Evolutionary conservation across 495 filamentous ascomycete genomes (phyloP).

Genomic region (Penicillium crystallinum): DNA sequence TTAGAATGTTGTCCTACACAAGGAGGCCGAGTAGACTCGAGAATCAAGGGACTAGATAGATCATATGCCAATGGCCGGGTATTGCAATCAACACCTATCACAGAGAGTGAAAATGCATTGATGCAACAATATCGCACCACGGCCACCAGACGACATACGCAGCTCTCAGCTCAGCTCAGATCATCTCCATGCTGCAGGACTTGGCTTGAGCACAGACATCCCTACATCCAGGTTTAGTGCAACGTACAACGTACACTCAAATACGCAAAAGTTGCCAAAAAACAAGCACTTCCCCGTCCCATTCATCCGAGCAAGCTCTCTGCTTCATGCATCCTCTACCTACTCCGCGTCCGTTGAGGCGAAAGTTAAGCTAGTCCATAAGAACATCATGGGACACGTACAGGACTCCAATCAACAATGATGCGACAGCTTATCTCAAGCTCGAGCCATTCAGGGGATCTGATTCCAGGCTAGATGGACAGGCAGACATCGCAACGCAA

Average conservation of each 20-base stretch:
- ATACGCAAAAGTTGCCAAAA: neutral
- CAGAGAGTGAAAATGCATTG: neutral
- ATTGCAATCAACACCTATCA: neutral
- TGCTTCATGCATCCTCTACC: neutral
- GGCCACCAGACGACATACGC: neutral
- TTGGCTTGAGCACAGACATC: constrained; percentile 2
- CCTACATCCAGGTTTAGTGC: neutral
- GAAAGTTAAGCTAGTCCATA: no score
- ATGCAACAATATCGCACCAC: neutral
- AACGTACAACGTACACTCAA: neutral
- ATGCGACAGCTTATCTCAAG: constrained; percentile 8
- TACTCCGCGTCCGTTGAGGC: no score
- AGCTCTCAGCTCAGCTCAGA: constrained; percentile 3
- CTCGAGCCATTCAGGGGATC: neutral
- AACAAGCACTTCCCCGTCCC: neutral
- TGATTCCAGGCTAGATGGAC: neutral
- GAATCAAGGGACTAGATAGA: neutral
- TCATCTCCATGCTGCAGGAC: constrained; percentile 4
- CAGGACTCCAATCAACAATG: neutral
- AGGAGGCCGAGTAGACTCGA: neutral
- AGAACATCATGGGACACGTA: no score
- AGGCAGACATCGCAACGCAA: neutral
- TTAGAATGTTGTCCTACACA: neutral
- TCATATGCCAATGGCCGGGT: neutral
- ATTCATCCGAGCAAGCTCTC: neutral